A percentile compares a stretch with the other conserved stretches of the same genome.
phyloP scores from a whole-genome alignment of 2,329 filamentous ascomycete species.

The Colletotrichum somersetense region DNA sequence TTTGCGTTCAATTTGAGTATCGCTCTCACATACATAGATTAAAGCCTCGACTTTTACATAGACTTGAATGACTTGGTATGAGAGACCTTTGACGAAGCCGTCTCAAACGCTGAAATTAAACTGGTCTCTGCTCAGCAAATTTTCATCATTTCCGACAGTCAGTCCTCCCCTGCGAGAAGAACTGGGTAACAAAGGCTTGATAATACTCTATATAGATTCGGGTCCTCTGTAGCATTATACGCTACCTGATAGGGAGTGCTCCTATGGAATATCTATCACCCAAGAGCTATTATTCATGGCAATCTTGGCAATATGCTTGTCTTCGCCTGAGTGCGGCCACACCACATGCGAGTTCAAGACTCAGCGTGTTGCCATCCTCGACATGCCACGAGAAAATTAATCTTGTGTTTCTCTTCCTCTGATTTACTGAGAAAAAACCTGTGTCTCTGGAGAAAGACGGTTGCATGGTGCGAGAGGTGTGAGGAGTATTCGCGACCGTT shows the following conservation, averaged over 20 bases:
- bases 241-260: conserved; percentile 45
- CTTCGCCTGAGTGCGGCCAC: conserved; percentile 85
- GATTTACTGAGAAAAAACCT: conserved; percentile 59
- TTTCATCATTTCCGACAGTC: not conserved
- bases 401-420: conserved; percentile 66
- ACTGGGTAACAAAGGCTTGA: not conserved
- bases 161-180: not conserved
- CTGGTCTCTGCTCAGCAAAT: not conserved
- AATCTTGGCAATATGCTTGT: conserved; percentile 74
- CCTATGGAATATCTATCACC: conserved; percentile 44
- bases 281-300: conserved; percentile 53
- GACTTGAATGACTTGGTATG: not conserved
- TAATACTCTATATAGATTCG: conserved; percentile 47
- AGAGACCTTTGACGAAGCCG: not conserved
- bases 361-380: conserved; percentile 91
- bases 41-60: too few relatives aligned
- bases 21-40: too few relatives aligned
- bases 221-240: conserved; percentile 51
- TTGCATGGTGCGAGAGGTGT: conserved; percentile 27
- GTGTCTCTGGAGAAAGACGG: conserved; percentile 35
- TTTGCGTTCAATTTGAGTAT: too few relatives aligned
- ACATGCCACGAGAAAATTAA: conserved; percentile 85
- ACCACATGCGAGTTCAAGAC: conserved; percentile 86
- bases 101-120: not conserved
- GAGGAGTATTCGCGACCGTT: conserved; percentile 37